Evolutionary conservation across 116 monocot species (phyloP).

Genomic region (Papilionanthe hybrid): DNA sequence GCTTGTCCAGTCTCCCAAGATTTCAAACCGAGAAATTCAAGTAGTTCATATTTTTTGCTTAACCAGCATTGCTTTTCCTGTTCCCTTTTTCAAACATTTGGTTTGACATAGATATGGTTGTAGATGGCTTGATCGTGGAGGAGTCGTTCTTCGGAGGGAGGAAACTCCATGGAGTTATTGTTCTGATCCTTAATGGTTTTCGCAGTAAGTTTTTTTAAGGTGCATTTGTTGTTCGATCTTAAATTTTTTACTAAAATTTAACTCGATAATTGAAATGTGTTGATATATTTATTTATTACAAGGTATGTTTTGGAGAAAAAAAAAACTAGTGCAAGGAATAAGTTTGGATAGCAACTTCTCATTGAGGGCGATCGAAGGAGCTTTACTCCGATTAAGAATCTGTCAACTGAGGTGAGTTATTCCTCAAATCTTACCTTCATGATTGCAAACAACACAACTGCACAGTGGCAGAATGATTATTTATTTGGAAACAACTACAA

Average conservation of each 20-base stretch:
- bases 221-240: neutral
- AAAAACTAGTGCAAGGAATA: conserved; percentile 23
- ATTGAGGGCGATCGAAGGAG: too few relatives aligned
- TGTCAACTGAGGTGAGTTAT: too few relatives aligned
- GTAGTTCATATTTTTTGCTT: conserved; percentile 19
- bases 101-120: conserved; percentile 32
- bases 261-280: neutral
- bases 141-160: conserved; percentile 88
- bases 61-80: neutral
- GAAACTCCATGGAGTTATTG: conserved; percentile 59
- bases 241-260: neutral
- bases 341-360: too few relatives aligned
- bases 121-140: conserved; percentile 59
- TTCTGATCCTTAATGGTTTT: conserved; percentile 66
- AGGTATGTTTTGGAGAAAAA: conserved; percentile 66
- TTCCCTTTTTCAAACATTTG: neutral
- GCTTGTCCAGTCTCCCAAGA: conserved; percentile 62
- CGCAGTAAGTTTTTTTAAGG: conserved; percentile 24
- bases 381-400: too few relatives aligned
- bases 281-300: conserved; percentile 11
- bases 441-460: too few relatives aligned
- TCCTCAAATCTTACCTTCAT: too few relatives aligned
- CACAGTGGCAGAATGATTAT: too few relatives aligned
- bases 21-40: conserved; percentile 69
- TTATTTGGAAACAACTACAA: too few relatives aligned